A percentile compares a stretch with the other conserved stretches of the same genome.
Evolutionary conservation across 192 early-diverging fungal species (phyloP).

Genomic region (Podila epicladia): DNA sequence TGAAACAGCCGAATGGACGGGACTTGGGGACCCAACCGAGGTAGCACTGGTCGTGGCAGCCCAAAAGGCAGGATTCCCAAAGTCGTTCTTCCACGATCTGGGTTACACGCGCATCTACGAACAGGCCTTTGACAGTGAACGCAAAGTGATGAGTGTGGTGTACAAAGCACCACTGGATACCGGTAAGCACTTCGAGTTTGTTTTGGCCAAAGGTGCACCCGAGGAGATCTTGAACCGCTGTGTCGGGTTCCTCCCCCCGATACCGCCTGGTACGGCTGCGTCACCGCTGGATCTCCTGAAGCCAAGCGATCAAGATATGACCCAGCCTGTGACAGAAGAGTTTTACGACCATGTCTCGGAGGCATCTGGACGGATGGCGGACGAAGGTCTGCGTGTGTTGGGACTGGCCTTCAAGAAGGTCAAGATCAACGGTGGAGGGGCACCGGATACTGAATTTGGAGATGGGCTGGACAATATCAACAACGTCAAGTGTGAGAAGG

Average conservation of each 20-base stretch:
- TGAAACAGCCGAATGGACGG: conserved; percentile 64
- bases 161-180: conserved; percentile 56
- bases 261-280: conserved; percentile 6
- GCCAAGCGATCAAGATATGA: conserved; percentile 41
- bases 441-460: neutral
- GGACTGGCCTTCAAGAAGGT: conserved; percentile 83
- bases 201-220: conserved; percentile 92
- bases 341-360: conserved; percentile 72
- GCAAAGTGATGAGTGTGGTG: conserved; percentile 94
- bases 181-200: conserved; percentile 55
- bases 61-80: conserved; percentile 81
- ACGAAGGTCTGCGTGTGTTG: conserved; percentile 86
- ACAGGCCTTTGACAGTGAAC: conserved; percentile 93
- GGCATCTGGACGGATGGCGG: conserved; percentile 78
- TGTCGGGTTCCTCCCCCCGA: conserved; percentile 58
- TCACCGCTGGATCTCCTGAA: conserved; percentile 42
- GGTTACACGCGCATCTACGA: conserved; percentile 78
- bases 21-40: conserved; percentile 95
- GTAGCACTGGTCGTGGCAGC: conserved; percentile 90
- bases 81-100: conserved; percentile 66
- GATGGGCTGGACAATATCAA: conserved; percentile 54
- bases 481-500: conserved; percentile 61
- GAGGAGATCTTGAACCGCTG: conserved; percentile 86
- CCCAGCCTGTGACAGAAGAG: conserved; percentile 64
- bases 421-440: conserved; percentile 30